Evolutionary conservation across 73 alveolate species (phyloP).

Genomic region (Stentor roeselii): DNA sequence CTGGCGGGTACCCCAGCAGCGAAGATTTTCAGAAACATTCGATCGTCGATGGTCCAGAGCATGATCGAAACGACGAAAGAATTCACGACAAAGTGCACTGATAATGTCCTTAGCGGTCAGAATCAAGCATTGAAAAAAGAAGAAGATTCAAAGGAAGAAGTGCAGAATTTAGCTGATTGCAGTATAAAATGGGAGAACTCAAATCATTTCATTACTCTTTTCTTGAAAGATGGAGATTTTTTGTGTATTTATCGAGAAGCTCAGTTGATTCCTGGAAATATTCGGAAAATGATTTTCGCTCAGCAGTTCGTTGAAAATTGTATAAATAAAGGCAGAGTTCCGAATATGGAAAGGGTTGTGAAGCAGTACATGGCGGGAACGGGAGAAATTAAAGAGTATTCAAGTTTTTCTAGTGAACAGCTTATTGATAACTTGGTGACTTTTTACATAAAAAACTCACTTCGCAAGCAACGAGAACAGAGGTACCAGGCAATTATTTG

Average conservation of each 20-base stretch:
- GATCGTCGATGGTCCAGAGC: neutral
- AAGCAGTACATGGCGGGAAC: neutral
- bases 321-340: neutral
- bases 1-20: neutral
- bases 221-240: neutral
- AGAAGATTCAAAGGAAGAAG: neutral
- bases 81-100: slow-evolving; percentile 24
- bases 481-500: too few relatives aligned
- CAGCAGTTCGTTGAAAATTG: neutral
- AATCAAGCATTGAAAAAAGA: neutral
- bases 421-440: neutral
- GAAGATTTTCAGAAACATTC: neutral
- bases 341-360: neutral
- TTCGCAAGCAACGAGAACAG: neutral
- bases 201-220: slow-evolving; percentile 15
- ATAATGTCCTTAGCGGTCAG: neutral
- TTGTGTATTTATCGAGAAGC: neutral
- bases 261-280: neutral
- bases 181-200: slow-evolving; percentile 22
- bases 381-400: neutral
- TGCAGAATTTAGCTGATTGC: neutral
- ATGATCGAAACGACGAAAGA: slow-evolving; percentile 23
- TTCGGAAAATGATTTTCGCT: neutral
- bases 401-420: neutral
- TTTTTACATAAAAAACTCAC: neutral